Evolutionary conservation across 2,329 filamentous ascomycete genomes (phyloP), one percentile per base, ranked within the genome.

Genomic region (Chrysosporium queenslandicum): DNA sequence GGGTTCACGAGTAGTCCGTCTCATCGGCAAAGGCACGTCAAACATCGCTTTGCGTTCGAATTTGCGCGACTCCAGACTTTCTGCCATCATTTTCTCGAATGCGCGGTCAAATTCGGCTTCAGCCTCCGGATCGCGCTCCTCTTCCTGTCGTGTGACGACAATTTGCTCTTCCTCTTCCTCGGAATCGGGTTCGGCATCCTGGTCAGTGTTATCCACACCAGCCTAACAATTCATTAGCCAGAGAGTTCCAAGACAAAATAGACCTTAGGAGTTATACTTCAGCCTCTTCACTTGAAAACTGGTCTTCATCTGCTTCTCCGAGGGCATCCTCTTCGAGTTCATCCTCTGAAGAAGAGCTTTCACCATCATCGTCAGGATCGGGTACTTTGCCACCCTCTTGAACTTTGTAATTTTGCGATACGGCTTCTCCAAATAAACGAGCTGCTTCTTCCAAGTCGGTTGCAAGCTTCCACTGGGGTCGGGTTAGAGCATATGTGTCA

Each of bases 21-120:
- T 85, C 71, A 98, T 90, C 0, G 92, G 92, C n/a, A 98, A 73
- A 1, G 94, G 89, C n/a, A 97, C 87, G 66, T 98, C 94, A 63
- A 98, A 96, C 48, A 92, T 78, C 25, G 87, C 82, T 70, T 95
- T 96, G 56, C 92, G 86, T 64, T 98, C 92, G 60, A 95, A 94
- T 63, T 95, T 96, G 61, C 92, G 82, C 3, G 91, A 94, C 60
- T 98, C 92, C 62, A 95, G 74, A 71, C 91, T 96, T 68, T 98
- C 92, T 47, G 90, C 81, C 91, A 98, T 97, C 81, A 98, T 86
- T 69, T 94, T 96, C 34, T 92, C 90, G 67, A 95, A 92, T 69
- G 97, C 92, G 61, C 91, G 87, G 65, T 98, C 94, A 66, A 98
- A 98, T 39, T 98, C 92, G 5, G 91, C 92, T 64, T 98, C 92